Percentiles rank a stretch among this genome's conserved stretches.
Evolutionary conservation across 2,329 filamentous ascomycete genomes (phyloP).

Genomic region (Ambrosiella cleistominuta): DNA sequence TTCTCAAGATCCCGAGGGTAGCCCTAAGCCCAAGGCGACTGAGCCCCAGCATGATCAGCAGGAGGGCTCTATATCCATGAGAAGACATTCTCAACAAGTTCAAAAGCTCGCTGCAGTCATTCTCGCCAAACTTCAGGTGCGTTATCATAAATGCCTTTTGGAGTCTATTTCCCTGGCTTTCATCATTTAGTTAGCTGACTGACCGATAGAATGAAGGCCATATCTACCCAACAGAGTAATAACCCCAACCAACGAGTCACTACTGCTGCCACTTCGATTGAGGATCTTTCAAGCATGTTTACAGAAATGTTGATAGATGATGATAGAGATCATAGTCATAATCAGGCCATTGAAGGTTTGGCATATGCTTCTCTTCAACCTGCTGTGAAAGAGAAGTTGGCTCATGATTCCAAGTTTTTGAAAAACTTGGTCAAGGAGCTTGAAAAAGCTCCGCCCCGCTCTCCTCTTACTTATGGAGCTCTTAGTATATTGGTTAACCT

Average conservation of each 20-base stretch:
- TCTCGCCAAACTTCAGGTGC: conserved; percentile 51
- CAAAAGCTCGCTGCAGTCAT: conserved; percentile 55
- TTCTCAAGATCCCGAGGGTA: conserved; percentile 46
- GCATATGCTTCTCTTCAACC: conserved; percentile 82
- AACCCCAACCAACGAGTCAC: conserved; percentile 29
- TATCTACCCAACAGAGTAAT: conserved; percentile 26
- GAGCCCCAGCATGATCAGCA: conserved; percentile 41
- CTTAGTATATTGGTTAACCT: conserved; percentile 76
- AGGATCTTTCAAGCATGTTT: conserved; percentile 47
- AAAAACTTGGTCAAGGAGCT: conserved; percentile 50
- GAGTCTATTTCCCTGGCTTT: conserved; percentile 11
- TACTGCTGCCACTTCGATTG: conserved; percentile 41
- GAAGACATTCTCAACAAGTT: conserved; percentile 42
- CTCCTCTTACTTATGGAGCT: conserved; percentile 64
- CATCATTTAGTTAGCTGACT: conserved; percentile 26
- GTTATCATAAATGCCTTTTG: conserved; percentile 12
- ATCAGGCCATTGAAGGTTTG: conserved; percentile 69
- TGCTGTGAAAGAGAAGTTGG: conserved; percentile 66
- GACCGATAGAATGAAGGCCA: conserved; percentile 33
- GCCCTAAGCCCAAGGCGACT: conserved; percentile 20
- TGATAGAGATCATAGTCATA: conserved; percentile 14
- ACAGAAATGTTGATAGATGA: conserved; percentile 48
- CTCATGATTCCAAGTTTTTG: conserved; percentile 50
- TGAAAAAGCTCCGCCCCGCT: conserved; percentile 39
- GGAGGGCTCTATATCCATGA: conserved; percentile 41